phyloP scores from a whole-genome alignment of 768 basidiomycete genomes.

The Steccherinum ochraceum region DNA sequence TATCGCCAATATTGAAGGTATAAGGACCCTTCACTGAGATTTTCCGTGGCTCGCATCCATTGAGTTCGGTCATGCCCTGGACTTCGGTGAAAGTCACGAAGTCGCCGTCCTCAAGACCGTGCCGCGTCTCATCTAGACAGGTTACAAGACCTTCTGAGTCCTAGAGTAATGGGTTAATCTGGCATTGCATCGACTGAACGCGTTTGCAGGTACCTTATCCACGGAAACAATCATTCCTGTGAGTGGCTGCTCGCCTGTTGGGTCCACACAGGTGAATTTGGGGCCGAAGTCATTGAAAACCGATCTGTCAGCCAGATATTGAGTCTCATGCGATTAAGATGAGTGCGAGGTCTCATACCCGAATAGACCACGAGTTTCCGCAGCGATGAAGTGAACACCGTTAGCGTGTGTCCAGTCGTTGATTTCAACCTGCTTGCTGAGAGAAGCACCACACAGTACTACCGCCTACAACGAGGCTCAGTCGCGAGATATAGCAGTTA shows the following conservation, averaged over 20 bases:
- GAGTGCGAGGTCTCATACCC: conserved; percentile 49
- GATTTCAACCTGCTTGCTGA: conserved; percentile 85
- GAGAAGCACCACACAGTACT: conserved; percentile 74
- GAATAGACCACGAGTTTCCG: conserved; percentile 90
- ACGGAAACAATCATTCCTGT: conserved; percentile 95
- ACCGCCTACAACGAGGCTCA: conserved; percentile 54
- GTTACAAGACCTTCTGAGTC: conserved; percentile 89
- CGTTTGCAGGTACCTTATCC: conserved; percentile 57
- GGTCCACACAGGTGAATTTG: conserved; percentile 92
- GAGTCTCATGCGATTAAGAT: neutral
- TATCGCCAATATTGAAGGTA: conserved; percentile 95
- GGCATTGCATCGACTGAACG: neutral
- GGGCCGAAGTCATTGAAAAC: conserved; percentile 96
- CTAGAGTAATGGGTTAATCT: conserved; percentile 30
- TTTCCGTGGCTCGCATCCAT: conserved; percentile 88
- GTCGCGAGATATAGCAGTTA: neutral
- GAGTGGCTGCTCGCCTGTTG: conserved; percentile 94
- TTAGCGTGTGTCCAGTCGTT: conserved; percentile 92
- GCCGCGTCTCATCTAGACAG: conserved; percentile 93
- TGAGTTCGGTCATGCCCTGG: conserved; percentile 89
- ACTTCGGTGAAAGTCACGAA: conserved; percentile 96
- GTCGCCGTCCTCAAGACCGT: conserved; percentile 98
- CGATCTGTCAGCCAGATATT: conserved; percentile 45
- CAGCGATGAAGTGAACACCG: conserved; percentile 85
- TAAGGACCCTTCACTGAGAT: conserved; percentile 94